These are phyloP conservation scores for Suzukiozyma palmioleophila DNA, from an alignment of 1,139 yeast species.

Conservation along the genomic window DNA sequence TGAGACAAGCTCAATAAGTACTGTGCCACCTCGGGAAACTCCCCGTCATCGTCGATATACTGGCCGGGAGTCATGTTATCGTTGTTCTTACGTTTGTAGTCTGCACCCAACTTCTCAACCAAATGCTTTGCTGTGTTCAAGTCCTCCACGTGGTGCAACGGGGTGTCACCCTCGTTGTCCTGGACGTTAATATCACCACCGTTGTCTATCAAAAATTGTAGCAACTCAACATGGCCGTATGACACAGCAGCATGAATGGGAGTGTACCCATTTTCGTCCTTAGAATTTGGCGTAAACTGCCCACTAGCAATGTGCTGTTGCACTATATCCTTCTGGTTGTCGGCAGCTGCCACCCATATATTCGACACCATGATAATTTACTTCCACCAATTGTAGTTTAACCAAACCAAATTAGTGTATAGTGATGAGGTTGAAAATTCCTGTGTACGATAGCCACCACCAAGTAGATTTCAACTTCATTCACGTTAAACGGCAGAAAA, in stretches of 20 bases:
- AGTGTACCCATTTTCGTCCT: slow-evolving; percentile 91
- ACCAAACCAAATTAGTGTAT: neutral
- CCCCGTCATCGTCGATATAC: slow-evolving; percentile 78
- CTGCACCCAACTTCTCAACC: slow-evolving; percentile 64
- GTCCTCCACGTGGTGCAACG: slow-evolving; percentile 86
- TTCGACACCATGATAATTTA: slow-evolving; percentile 45
- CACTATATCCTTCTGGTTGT: slow-evolving; percentile 62
- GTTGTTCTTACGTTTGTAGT: slow-evolving; percentile 55
- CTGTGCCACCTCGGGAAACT: slow-evolving; percentile 70
- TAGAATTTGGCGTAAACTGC: slow-evolving; percentile 57
- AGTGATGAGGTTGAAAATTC: neutral
- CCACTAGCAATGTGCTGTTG: slow-evolving; percentile 50
- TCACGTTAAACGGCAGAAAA: no score
- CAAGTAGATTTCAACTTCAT: no score
- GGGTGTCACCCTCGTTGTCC: slow-evolving; percentile 93
- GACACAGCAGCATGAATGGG: slow-evolving; percentile 97
- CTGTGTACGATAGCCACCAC: neutral
- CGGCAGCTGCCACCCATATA: slow-evolving; percentile 95
- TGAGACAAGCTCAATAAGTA: slow-evolving; percentile 53
- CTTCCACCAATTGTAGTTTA: neutral
- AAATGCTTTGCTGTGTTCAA: slow-evolving; percentile 57
- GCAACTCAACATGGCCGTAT: slow-evolving; percentile 72
- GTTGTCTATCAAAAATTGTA: slow-evolving; percentile 49
- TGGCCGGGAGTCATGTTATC: slow-evolving; percentile 72
- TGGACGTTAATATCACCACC: slow-evolving; percentile 81